A percentile compares a stretch with the other conserved stretches of the same genome.
These are phyloP conservation scores for Trichophyton benhamiae DNA, from an alignment of 2,329 filamentous ascomycete genomes.

Conservation along the genomic window DNA sequence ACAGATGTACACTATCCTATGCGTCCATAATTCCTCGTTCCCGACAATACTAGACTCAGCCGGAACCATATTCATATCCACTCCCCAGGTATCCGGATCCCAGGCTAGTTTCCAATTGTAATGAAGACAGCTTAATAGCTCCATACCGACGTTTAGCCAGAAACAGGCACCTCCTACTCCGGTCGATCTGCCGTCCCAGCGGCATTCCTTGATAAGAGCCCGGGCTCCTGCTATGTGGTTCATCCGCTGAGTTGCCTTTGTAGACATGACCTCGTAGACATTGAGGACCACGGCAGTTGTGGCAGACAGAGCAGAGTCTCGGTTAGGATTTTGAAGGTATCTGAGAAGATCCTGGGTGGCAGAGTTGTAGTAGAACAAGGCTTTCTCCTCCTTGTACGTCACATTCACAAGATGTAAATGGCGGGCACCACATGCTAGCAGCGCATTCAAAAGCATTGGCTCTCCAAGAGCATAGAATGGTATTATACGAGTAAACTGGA, in stretches of 20 bases:
- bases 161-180: conserved; percentile 82
- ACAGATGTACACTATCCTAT: conserved; percentile 77
- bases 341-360: conserved; percentile 67
- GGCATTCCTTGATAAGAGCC: conserved; percentile 76
- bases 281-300: conserved; percentile 80
- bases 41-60: conserved; percentile 43
- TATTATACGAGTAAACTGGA: conserved; percentile 63
- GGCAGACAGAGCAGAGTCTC: conserved; percentile 73
- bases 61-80: conserved; percentile 61
- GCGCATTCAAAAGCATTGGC: conserved; percentile 78
- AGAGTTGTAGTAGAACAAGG: conserved; percentile 70
- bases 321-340: conserved; percentile 69
- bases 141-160: conserved; percentile 85
- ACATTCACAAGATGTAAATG: conserved; percentile 62
- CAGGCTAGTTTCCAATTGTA: conserved; percentile 79
- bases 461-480: conserved; percentile 71
- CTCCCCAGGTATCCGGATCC: conserved; percentile 81
- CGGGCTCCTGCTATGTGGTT: conserved; percentile 77
- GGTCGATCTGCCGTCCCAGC: conserved; percentile 67
- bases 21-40: conserved; percentile 73
- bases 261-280: conserved; percentile 86
- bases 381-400: conserved; percentile 62
- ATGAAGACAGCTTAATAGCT: conserved; percentile 75
- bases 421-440: conserved; percentile 76
- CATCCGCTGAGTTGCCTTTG: conserved; percentile 66